Base-by-base conservation (phyloP, 2,329 filamentous ascomycete species). In the Aspergillus bombycis region DNA sequence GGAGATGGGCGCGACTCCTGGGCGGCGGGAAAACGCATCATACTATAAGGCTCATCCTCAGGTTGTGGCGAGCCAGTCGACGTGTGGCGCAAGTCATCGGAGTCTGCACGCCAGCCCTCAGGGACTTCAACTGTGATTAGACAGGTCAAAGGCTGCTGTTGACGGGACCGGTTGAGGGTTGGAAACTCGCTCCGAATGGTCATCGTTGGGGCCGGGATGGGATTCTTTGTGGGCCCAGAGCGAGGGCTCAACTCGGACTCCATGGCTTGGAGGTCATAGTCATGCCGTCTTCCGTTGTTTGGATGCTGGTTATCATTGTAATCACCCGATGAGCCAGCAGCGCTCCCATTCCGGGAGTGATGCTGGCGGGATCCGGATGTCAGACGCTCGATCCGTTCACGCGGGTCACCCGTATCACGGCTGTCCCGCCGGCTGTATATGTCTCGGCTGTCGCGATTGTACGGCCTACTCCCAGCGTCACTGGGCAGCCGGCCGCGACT, bases 181-280 rank as follows among this genome's bases (percentile, higher is more conserved):
- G 95, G 95, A 74, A 97, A 99, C 78, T 99, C 95, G 75, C 94
- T 98, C 63, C 94, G 91, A 55, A 99, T 91, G 0, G 92, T 96
- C n/a, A 99, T 93, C 0, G 88, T 91, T 0, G 95, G 95, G 7
- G 93, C 83, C 1, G 95, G 94, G 63, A 98, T 97, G 0, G 93
- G 93, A 70, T 96, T 97, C 71, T 90, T 91, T 11, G 88, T 85
- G 23, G 90, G 75, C 58, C 82, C 85, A 7, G 85, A 80, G 43
- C 91, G 89, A 7, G 93, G 91, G 67, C 87, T 86, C 21, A 96
- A 84, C 38, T 89, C 91, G 0, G 92, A 92, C 78, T 97, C 94
- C 92, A 97, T 97, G 4, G 94, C 93, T 77, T 98, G 94, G 19
- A 97, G 88, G 74, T 98, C 95, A 73, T 97, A 98, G 75, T 98